phyloP scores from a whole-genome alignment of 371 early-diverging fungal genomes.

The Zychaea mexicana region DNA sequence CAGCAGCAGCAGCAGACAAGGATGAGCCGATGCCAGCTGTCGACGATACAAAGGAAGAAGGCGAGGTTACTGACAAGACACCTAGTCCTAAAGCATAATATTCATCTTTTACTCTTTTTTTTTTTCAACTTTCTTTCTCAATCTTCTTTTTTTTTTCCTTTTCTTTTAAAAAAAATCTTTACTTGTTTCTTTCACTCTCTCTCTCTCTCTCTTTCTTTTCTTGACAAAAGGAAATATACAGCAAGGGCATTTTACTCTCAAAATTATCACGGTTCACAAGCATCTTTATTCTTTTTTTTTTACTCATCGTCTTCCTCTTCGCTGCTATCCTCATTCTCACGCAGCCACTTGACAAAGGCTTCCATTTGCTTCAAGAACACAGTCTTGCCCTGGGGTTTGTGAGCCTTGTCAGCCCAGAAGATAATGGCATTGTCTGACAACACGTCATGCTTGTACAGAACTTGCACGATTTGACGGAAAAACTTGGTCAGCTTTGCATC shows the following conservation, averaged over 20 bases:
- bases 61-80: slow-evolving; percentile 17
- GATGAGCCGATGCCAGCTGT: slow-evolving; percentile 2
- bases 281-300: not conserved
- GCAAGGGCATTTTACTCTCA: too few relatives aligned
- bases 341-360: slow-evolving; percentile 83
- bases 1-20: not conserved
- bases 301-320: slow-evolving; percentile 69
- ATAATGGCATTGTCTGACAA: slow-evolving; percentile 88
- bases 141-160: not conserved
- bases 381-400: slow-evolving; percentile 84
- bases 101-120: not conserved
- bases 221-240: not conserved
- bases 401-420: slow-evolving; percentile 93
- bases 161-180: too few relatives aligned
- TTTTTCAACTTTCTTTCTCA: not conserved
- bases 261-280: too few relatives aligned
- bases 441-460: slow-evolving; percentile 88
- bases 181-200: too few relatives aligned
- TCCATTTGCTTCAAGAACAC: slow-evolving; percentile 92
- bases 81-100: slow-evolving; percentile 11
- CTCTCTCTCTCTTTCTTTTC: too few relatives aligned
- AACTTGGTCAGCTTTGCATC: slow-evolving; percentile 88
- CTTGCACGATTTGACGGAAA: slow-evolving; percentile 80
- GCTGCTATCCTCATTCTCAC: slow-evolving; percentile 75
- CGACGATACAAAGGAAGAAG: slow-evolving; percentile 22